A percentile compares a stretch with the other conserved stretches of the same genome.
These are phyloP conservation scores for Phaeosphaeria sp. DNA, from an alignment of 2,329 filamentous ascomycete species.

Conservation along the genomic window DNA sequence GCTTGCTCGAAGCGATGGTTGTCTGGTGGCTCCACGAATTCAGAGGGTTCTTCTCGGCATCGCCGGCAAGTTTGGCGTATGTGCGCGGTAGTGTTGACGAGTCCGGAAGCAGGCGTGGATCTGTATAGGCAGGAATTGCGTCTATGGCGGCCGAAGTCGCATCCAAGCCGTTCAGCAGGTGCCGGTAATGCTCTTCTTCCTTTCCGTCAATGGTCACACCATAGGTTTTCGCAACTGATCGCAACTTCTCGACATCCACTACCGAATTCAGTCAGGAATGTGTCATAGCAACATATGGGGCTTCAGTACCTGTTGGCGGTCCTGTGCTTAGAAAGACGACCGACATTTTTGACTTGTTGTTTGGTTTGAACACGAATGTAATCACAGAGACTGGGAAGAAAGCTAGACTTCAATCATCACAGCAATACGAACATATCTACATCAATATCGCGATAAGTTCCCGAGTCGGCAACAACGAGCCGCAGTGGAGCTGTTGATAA, in stretches of 20 bases:
- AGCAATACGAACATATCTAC: background rate
- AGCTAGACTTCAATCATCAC: background rate
- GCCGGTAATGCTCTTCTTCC: constrained; percentile 27
- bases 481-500: constrained; percentile 1
- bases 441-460: background rate
- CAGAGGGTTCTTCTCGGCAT: constrained; percentile 19
- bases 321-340: constrained; percentile 21
- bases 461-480: constrained; percentile 4
- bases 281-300: background rate
- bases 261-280: background rate
- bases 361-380: background rate
- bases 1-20: constrained; percentile 7
- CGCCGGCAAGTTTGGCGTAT: constrained; percentile 17
- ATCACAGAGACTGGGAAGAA: background rate
- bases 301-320: constrained; percentile 16
- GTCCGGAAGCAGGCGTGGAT: constrained; percentile 25
- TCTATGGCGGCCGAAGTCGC: constrained; percentile 22
- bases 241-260: constrained; percentile 21
- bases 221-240: constrained; percentile 19
- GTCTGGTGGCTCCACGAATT: constrained; percentile 33
- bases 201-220: constrained; percentile 14
- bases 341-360: constrained; percentile 15
- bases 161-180: constrained; percentile 31
- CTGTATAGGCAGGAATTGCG: constrained; percentile 22
- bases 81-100: constrained; percentile 22